Evolutionary conservation across 805 yeast species (phyloP), one percentile per base, ranked within the genome.

Genomic region (Pichia scutulata): DNA sequence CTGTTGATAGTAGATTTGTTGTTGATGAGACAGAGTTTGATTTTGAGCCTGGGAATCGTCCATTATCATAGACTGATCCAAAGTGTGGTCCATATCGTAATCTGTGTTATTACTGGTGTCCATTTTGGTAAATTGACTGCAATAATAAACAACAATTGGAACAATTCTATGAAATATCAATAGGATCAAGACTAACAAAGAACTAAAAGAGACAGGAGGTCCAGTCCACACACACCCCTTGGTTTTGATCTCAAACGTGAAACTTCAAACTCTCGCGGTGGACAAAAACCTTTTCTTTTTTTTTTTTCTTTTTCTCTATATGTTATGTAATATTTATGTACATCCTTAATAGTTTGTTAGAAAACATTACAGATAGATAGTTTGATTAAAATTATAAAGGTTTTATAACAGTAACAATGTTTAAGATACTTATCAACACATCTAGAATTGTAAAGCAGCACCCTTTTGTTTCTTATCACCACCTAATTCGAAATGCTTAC

Each of bases 381-480:
- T 33, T 33, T 16, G 37, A 33, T 46, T 16, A 36, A 26, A 36
- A 24, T 21, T 47, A 47, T 41, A 43, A 43, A 48, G 24, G 41
- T 25, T 12, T 43, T 43, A 43, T 42, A 42, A 39, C 14, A 48
- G 37, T 16, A 23, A 18, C 26, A 46, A 46, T 16, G 16, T 7
- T 40, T 18, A 41, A 25, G 18, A 25, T 33, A 33, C 37, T 33
- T 33, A 33, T 33, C 43, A 39, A 40, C 43, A 50, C 49, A 52
- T 76, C 86, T 86, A 93, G 80, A 93, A 93, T 84, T 93, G 99
- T 78, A 93, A 85, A 77, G 99, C 99, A 81, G 89, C 97, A 78
- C 99, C 99, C 89, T 93, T 93, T 82, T 93, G 97, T 82, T 93
- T 93, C 88, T 87, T 93, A 84, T 93, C 99, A 83, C 99, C 99